Evolutionary conservation across 306 rosid genomes (phyloP), one percentile per base, ranked within the genome.

Genomic region (Trifolium pratense): DNA sequence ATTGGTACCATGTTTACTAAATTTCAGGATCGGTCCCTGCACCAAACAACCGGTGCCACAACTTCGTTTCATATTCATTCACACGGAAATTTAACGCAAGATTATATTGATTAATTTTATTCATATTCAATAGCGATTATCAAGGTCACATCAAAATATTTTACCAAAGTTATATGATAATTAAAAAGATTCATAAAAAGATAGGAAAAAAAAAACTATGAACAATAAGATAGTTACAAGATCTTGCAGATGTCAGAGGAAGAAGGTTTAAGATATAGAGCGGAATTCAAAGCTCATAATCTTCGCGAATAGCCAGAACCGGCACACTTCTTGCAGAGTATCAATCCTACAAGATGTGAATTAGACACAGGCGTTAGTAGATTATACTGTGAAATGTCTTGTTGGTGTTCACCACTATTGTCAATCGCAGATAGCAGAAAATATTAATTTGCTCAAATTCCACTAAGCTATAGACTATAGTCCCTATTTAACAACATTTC

Each of bases 271-370:
- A 46, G 32, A 48, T 46, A 66, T 34, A 75, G 31, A n/a, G 52
- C 53, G 40, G 23, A 62, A 39, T 31, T 61, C 74, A 66, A 11
- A 57, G 75, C 76, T 91, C 85, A 95, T 49, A 95, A 85, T 76
- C 99, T 91, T 76, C 89, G 79, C 61, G 97, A 91, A 85, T 90
- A 95, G 80, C 99, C 99, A 75, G 99, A 95, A 76, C 99, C 99
- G 64, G 88, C 89, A 81, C 99, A 95, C 76, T 90, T 95, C 94
- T 91, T 91, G 96, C 99, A 95, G 42, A 95, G 70, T 66, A 95
- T 81, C 89, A 95, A 87, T 70, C 99, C 99, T 94, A 79, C 78
- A 46, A 18, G 21, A 17, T 66, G 58, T 21, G 14, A 81, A 70
- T 53, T 59, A 48, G 80, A 57, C 79, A 26, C 14, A 37, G 48